Evolutionary conservation across 805 yeast species (phyloP), one percentile per base, ranked within the genome.

Genomic region (Lachancea quebecensis): DNA sequence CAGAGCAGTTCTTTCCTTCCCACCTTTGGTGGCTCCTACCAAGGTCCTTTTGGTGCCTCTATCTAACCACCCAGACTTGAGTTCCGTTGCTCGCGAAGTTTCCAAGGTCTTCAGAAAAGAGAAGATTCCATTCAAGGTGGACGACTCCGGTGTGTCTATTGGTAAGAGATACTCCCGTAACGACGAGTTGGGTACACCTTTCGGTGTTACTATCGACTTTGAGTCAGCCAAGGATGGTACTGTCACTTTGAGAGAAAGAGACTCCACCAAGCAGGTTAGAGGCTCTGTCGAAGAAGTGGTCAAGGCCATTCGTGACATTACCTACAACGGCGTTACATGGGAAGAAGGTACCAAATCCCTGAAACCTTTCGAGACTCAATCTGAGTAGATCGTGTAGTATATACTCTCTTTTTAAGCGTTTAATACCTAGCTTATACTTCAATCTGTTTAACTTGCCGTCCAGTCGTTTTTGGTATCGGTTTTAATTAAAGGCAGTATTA

Each of bases 161-260:
- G 99, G 99, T 72, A 87, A 90, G 74, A 84, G 99, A 72, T 91
- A 91, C 62, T 89, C 99, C 52, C 86, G 99, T 74, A 91, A 91
- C 68, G 99, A 91, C 69, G 99, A 91, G 73, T 77, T 91, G 63
- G 99, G 99, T 69, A 93, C 98, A 44, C 99, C 99, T 57, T 93
- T 93, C 65, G 99, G 99, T 67, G 80, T 91, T 69, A 91, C 99
- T 53, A 85, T 91, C 58, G 99, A 91, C 69, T 91, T 93, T 67
- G 97, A 91, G 53, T 82, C 95, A 44, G 78, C 85, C 51, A 78
- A 83, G 64, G 97, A 91, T 64, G 78, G 79, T 41, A 82, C 96
- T 11, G 85, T 91, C 54, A 91, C 99, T 31, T 75, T 91, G 63
- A 87, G 99, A 77, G 98, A 91, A 70, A 86, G 99, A 75, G 99